phyloP scores from a whole-genome alignment of 1,284 basidiomycete species.

The Ceratobasidium sp. region DNA sequence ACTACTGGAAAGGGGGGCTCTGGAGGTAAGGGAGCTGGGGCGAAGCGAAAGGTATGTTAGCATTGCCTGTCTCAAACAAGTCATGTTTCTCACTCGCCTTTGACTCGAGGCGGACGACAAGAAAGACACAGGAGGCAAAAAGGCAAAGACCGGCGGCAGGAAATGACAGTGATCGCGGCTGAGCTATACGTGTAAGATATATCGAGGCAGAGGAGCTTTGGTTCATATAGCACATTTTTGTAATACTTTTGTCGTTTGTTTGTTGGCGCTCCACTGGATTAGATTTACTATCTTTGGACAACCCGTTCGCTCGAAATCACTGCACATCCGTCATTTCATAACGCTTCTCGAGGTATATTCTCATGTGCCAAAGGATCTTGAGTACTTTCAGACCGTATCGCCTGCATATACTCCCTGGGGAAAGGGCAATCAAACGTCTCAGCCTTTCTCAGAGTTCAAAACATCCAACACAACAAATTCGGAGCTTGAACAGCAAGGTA shows the following conservation, averaged over 20 bases:
- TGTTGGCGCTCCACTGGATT: not conserved
- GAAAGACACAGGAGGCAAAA: conserved; percentile 47
- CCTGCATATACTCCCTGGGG: not conserved
- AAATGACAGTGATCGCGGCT: conserved; percentile 40
- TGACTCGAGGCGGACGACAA: conserved; percentile 45
- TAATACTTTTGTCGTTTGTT: not conserved
- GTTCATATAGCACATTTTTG: not conserved
- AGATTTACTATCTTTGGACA: conserved; percentile 1
- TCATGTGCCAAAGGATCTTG: not conserved
- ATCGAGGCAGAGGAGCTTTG: not conserved
- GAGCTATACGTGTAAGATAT: not conserved
- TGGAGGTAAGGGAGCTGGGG: conserved; percentile 52
- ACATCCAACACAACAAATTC: not conserved
- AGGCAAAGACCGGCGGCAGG: conserved; percentile 45
- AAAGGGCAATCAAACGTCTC: not conserved
- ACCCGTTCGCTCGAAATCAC: not conserved
- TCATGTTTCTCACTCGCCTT: not conserved
- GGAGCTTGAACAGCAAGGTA: not conserved
- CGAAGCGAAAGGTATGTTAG: conserved; percentile 71
- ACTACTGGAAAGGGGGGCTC: conserved; percentile 43
- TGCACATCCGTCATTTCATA: not conserved
- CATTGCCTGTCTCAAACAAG: not conserved
- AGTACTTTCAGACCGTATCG: not conserved
- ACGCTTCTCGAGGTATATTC: not conserved
- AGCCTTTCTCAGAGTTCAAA: not conserved